A percentile compares a stretch with the other conserved stretches of the same genome.
phyloP scores from a whole-genome alignment of 108 stramenopile species.

The Conticribra weissflogii region DNA sequence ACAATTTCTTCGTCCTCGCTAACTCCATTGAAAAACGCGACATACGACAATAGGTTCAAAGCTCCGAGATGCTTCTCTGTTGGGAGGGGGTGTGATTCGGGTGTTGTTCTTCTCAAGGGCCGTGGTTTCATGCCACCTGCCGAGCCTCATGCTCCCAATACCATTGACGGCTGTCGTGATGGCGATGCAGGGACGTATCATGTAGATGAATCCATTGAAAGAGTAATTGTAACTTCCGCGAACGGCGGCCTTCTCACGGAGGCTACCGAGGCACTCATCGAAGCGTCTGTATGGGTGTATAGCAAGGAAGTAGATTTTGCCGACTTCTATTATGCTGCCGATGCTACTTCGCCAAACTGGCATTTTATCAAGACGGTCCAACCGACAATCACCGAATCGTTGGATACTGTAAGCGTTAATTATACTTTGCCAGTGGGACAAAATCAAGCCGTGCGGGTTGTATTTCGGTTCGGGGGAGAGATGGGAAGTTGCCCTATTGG shows the following conservation, averaged over 20 bases:
- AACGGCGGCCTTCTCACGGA: conserved; percentile 11
- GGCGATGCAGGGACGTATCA: conserved; percentile 21
- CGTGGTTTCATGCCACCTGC: conserved; percentile 16
- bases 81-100: conserved; percentile 2
- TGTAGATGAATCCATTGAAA: conserved; percentile 27
- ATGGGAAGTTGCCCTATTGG: too few species aligned
- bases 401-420: conserved; percentile 6
- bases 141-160: conserved; percentile 15
- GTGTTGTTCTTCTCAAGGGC: conserved; percentile 15
- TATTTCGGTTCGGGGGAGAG: conserved; percentile 21
- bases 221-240: conserved; percentile 12
- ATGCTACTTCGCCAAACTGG: conserved; percentile 33
- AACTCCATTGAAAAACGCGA: neutral
- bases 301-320: conserved; percentile 5
- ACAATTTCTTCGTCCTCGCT: neutral
- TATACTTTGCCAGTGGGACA: conserved; percentile 17
- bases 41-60: conserved; percentile 3
- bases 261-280: conserved; percentile 17
- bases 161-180: conserved; percentile 20
- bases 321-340: conserved; percentile 30
- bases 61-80: conserved; percentile 16
- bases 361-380: conserved; percentile 16
- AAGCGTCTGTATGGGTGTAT: conserved; percentile 12
- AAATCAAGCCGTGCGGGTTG: conserved; percentile 27
- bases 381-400: neutral